Conservation (phyloP, 2,329 filamentous ascomycete species). For the Ophiostoma piceae region DNA sequence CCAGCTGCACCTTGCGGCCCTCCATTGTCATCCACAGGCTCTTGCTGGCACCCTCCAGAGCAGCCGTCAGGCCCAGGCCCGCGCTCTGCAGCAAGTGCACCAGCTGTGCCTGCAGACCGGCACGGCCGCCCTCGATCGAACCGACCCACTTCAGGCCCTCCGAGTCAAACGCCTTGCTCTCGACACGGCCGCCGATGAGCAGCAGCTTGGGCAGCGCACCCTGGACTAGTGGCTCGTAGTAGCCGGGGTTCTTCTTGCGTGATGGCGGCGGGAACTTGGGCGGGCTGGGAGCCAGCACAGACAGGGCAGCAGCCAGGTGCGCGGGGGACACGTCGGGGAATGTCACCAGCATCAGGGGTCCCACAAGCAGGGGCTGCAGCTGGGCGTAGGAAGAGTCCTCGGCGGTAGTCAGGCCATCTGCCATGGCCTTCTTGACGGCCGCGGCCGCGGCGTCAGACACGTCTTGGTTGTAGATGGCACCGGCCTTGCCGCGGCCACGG, state of each 20-base stretch:
- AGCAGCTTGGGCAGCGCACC: slow-evolving; percentile 79
- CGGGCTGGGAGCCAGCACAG: slow-evolving; percentile 66
- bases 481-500: slow-evolving; percentile 32
- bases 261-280: slow-evolving; percentile 72
- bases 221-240: slow-evolving; percentile 75
- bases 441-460: slow-evolving; percentile 50
- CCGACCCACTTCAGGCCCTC: slow-evolving; percentile 62
- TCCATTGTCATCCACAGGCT: slow-evolving; percentile 86
- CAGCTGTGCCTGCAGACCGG: slow-evolving; percentile 74
- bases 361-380: slow-evolving; percentile 71
- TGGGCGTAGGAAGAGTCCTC: slow-evolving; percentile 45
- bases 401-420: slow-evolving; percentile 32
- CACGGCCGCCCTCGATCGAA: slow-evolving; percentile 73
- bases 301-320: slow-evolving; percentile 75
- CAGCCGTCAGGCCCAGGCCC: slow-evolving; percentile 68
- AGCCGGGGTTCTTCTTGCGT: slow-evolving; percentile 69
- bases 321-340: slow-evolving; percentile 79
- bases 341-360: slow-evolving; percentile 72
- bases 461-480: slow-evolving; percentile 46
- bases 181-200: slow-evolving; percentile 78
- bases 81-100: slow-evolving; percentile 74
- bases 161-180: slow-evolving; percentile 76
- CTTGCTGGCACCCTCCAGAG: slow-evolving; percentile 74
- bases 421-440: slow-evolving; percentile 31
- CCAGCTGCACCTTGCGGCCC: slow-evolving; percentile 71